Conservation (phyloP, 2,329 filamentous ascomycete genomes). For the Tolypocladium endophyticum region DNA sequence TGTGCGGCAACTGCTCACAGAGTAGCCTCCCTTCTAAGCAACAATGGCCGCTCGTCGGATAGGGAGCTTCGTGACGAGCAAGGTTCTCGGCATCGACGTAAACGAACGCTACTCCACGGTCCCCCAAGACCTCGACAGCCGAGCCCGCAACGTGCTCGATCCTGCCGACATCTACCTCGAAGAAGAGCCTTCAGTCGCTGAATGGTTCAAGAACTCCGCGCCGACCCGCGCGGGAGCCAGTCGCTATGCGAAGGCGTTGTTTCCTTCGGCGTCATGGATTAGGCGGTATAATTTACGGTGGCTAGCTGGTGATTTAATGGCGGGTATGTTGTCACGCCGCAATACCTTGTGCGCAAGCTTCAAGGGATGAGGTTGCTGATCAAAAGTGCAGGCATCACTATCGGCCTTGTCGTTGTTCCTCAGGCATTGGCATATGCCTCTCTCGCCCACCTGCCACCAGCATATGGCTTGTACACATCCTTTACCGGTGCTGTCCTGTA, state of each 20-base stretch:
- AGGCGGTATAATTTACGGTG: slow-evolving; percentile 60
- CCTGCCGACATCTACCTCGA: slow-evolving; percentile 38
- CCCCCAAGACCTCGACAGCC: slow-evolving; percentile 13
- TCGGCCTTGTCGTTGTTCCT: slow-evolving; percentile 63
- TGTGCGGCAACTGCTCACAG: background rate
- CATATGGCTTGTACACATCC: slow-evolving; percentile 71
- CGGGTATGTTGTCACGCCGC: slow-evolving; percentile 36
- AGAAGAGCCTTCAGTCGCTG: slow-evolving; percentile 52
- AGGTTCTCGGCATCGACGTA: slow-evolving; percentile 20
- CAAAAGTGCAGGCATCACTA: slow-evolving; percentile 18
- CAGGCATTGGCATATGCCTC: slow-evolving; percentile 74
- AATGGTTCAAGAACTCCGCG: slow-evolving; percentile 47
- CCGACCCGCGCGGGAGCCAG: slow-evolving; percentile 36
- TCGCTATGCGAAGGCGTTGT: slow-evolving; percentile 40
- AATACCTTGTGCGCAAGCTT: background rate
- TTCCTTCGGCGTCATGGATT: slow-evolving; percentile 63
- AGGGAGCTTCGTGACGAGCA: slow-evolving; percentile 12
- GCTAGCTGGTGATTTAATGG: slow-evolving; percentile 63
- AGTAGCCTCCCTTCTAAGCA: background rate
- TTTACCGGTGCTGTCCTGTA: slow-evolving; percentile 74
- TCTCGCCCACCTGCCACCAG: slow-evolving; percentile 54
- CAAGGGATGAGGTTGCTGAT: background rate
- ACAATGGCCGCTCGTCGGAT: slow-evolving; percentile 1
- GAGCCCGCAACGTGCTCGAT: slow-evolving; percentile 13
- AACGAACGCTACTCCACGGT: slow-evolving; percentile 15